Percentiles rank a stretch among this genome's conserved stretches.
Evolutionary conservation across 768 basidiomycete species (phyloP).

Genomic region (Tulasnella sp.): DNA sequence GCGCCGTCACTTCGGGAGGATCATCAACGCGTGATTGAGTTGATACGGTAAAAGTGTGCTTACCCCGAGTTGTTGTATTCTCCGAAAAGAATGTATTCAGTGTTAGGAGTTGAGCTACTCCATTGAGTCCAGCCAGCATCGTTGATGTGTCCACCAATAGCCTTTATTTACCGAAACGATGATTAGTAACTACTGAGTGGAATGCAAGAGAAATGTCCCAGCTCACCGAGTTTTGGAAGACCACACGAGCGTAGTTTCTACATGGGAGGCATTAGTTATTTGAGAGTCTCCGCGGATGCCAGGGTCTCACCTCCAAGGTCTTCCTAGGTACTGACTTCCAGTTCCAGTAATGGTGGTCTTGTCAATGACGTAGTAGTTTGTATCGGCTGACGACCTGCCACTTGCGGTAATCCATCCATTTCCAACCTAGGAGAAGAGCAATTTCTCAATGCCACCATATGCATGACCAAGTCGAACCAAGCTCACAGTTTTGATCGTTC

Average conservation of each 20-base stretch:
- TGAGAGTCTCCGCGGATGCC: background rate
- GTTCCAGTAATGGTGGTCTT: background rate
- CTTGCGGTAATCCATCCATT: slow-evolving; percentile 2
- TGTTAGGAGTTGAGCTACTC: slow-evolving; percentile 21
- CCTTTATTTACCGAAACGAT: slow-evolving; percentile 18
- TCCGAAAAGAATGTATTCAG: slow-evolving; percentile 25
- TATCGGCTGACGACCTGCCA: background rate
- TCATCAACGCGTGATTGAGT: slow-evolving; percentile 6
- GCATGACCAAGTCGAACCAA: background rate
- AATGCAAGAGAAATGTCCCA: slow-evolving; percentile 19
- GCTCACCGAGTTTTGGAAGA: slow-evolving; percentile 23
- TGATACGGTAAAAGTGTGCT: background rate
- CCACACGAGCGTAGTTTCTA: slow-evolving; percentile 18
- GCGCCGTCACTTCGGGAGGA: slow-evolving; percentile 16
- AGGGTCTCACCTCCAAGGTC: background rate
- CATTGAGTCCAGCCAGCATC: slow-evolving; percentile 24
- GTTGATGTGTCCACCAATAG: background rate
- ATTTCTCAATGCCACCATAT: background rate
- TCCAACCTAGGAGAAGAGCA: background rate
- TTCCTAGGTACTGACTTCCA: background rate
- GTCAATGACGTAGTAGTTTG: background rate
- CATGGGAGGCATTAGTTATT: background rate
- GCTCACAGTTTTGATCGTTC: background rate
- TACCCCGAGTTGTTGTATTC: slow-evolving; percentile 26
- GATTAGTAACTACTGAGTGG: background rate